Base-by-base conservation (phyloP, 2,329 filamentous ascomycete genomes). In the Alternaria brassicicola region DNA sequence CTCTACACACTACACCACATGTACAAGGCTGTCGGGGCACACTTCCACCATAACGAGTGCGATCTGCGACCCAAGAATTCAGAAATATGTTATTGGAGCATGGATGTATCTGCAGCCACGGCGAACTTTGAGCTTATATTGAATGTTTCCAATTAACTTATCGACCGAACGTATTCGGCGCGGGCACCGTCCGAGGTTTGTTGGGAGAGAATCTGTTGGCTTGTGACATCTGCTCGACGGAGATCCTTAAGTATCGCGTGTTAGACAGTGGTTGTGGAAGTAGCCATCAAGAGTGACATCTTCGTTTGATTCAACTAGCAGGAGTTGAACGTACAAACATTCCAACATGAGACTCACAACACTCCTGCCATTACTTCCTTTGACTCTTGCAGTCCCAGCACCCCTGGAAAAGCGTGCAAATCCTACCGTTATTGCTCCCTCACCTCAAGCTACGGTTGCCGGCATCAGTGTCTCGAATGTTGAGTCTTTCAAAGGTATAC, bases 401-500 rank as follows among this genome's bases (percentile, higher is more conserved):
- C 73, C 73, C 4, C 52, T 83, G 9, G 78, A 82, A 55, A 81
- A 80, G 62, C 76, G 81, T 42, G 81, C 79, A 38, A 76, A 69
- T 31, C 84, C 85, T 3, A 83, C 82, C 3, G 86, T 88, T 47
- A 77, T 81, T 15, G 83, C 87, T 33, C 76, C 82, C 1, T 81
- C 83, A 41, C 69, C 75, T 23, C 66, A 64, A 60, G 87, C 85
- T 35, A 88, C 84, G 4, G 78, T 90, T 31, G 72, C 84, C 39
- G 87, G 86, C 35, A 74, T 71, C 55, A 76, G 65, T 58, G 70
- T 75, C 2, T 67, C 73, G 3, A 76, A 77, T 25, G 82, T 92
- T 19, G 90, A 94, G 56, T 85, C 81, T 25, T 93, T 91, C 79
- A 86, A 84, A 54, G 90, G 88, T 21, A 91, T 95, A 55, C 91